Conservation (phyloP, 164 flowering plant genomes). For the Vitis cinerea region DNA sequence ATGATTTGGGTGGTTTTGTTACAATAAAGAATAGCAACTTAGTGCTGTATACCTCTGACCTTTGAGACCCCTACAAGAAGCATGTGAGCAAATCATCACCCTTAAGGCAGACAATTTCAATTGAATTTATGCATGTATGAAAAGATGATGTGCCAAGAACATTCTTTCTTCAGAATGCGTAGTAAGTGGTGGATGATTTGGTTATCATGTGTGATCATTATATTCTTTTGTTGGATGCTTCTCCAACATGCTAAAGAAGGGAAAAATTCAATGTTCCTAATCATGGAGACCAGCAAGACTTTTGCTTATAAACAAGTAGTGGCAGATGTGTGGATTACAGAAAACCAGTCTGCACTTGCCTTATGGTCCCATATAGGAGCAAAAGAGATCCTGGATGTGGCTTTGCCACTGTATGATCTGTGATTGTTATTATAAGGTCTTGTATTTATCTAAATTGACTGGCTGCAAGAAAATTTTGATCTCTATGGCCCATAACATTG, state of each 20-base stretch:
- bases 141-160: neutral
- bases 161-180: neutral
- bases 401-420: too few relatives aligned
- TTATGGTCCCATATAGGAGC: too few relatives aligned
- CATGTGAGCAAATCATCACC: constrained; percentile 13
- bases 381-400: too few relatives aligned
- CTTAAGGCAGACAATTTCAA: neutral
- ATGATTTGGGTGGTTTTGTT: neutral
- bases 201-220: constrained; percentile 10
- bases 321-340: too few relatives aligned
- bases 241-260: constrained; percentile 13
- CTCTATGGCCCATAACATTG: too few relatives aligned
- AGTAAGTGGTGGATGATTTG: constrained; percentile 7
- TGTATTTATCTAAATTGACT: too few relatives aligned
- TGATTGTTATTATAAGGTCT: neutral
- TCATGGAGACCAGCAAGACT: neutral
- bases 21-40: constrained; percentile 1
- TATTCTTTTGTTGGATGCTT: constrained; percentile 24
- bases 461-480: too few relatives aligned
- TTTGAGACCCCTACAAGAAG: constrained; percentile 14
- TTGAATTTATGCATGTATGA: neutral
- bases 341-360: too few relatives aligned
- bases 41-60: neutral
- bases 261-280: constrained; percentile 1
- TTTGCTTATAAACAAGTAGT: neutral